A percentile compares a stretch with the other conserved stretches of the same genome.
phyloP scores from a whole-genome alignment of 192 early-diverging fungal species.

The Pilaira anomala region DNA sequence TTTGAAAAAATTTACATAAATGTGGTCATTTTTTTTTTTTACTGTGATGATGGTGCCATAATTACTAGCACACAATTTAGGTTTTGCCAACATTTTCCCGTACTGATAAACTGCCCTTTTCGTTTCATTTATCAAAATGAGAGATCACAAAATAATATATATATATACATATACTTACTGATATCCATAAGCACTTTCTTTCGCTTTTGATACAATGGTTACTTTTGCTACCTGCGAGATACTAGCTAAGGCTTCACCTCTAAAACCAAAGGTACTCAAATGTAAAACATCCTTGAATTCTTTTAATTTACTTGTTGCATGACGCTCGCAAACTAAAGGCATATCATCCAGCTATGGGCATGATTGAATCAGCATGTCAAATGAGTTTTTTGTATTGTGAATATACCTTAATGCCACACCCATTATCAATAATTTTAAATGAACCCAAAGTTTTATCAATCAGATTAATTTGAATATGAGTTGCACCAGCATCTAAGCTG shows the following conservation, averaged over 20 bases:
- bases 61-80: neutral
- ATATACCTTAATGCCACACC: constrained; percentile 62
- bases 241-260: constrained; percentile 76
- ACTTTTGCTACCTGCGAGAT: neutral
- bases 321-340: constrained; percentile 56
- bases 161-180: constrained; percentile 2
- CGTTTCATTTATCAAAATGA: neutral
- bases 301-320: constrained; percentile 83
- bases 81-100: neutral
- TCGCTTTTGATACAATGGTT: constrained; percentile 1
- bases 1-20: neutral
- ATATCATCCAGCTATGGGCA: constrained; percentile 9
- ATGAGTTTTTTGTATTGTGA: constrained; percentile 52
- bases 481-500: constrained; percentile 79
- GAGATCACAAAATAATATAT: neutral
- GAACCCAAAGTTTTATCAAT: constrained; percentile 66
- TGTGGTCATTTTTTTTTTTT: too few relatives aligned
- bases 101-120: constrained; percentile 1
- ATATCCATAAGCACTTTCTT: neutral
- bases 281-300: constrained; percentile 70
- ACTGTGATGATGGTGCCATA: constrained; percentile 3
- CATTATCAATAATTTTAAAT: constrained; percentile 83
- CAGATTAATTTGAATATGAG: constrained; percentile 61
- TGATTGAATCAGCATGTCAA: neutral
- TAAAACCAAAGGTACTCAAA: constrained; percentile 83